Percentiles rank a stretch among this genome's conserved stretches.
phyloP scores from a whole-genome alignment of 805 yeast species.

The Kuraishia ogatae region DNA sequence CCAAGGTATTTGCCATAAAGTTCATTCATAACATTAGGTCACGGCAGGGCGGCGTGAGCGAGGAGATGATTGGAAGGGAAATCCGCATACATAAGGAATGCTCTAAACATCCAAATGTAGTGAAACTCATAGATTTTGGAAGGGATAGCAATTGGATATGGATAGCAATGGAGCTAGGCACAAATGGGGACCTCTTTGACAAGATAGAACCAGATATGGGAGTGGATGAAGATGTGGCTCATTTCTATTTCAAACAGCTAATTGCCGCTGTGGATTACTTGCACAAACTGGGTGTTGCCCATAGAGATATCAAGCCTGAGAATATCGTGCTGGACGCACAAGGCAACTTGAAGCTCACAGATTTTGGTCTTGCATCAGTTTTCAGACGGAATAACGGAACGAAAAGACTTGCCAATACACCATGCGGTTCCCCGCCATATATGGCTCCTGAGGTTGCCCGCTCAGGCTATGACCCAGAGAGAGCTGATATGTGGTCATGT shows the following conservation, averaged over 20 bases:
- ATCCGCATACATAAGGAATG: slow-evolving; percentile 51
- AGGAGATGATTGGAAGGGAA: slow-evolving; percentile 38
- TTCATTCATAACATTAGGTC: slow-evolving; percentile 35
- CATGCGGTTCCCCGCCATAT: slow-evolving; percentile 72
- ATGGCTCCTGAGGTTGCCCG: slow-evolving; percentile 61
- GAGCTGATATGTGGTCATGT: slow-evolving; percentile 62
- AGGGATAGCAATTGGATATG: slow-evolving; percentile 50
- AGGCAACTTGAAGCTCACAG: slow-evolving; percentile 68
- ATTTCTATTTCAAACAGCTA: slow-evolving; percentile 60
- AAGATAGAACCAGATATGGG: slow-evolving; percentile 74
- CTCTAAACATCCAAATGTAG: slow-evolving; percentile 50
- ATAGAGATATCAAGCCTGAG: slow-evolving; percentile 63
- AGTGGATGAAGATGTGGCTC: slow-evolving; percentile 56
- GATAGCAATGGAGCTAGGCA: slow-evolving; percentile 60
- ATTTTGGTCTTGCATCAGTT: slow-evolving; percentile 67
- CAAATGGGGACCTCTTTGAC: slow-evolving; percentile 72
- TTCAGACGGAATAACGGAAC: slow-evolving; percentile 41
- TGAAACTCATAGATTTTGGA: slow-evolving; percentile 45
- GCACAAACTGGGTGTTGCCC: slow-evolving; percentile 59
- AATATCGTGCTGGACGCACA: slow-evolving; percentile 51
- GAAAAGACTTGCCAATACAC: slow-evolving; percentile 35
- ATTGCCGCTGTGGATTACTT: slow-evolving; percentile 50
- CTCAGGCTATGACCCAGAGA: slow-evolving; percentile 46
- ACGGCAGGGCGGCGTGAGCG: slow-evolving; percentile 18
- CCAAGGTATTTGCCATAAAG: slow-evolving; percentile 45